phyloP scores from a whole-genome alignment of 495 filamentous ascomycete species.

The Neurospora sp. region DNA sequence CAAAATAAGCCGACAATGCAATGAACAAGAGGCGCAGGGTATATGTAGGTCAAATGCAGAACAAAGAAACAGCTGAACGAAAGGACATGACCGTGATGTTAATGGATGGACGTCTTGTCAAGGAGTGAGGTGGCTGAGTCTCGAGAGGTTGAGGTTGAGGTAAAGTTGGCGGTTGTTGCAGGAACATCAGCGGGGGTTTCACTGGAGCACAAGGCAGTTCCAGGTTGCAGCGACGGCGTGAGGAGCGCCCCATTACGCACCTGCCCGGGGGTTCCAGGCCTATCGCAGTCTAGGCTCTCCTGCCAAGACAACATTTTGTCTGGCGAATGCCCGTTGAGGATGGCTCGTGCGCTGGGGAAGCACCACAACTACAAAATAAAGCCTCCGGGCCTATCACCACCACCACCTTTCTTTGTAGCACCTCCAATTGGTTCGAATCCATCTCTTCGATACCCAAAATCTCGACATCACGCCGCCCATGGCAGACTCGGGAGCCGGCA shows the following conservation, averaged over 20 bases:
- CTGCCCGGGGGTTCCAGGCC: not conserved
- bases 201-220: not conserved
- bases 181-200: not conserved
- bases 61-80: not conserved
- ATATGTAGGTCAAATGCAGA: not conserved
- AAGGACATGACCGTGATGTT: not conserved
- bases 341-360: not conserved
- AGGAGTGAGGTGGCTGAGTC: not conserved
- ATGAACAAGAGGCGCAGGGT: not conserved
- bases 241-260: not conserved
- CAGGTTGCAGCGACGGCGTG: not conserved
- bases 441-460: not conserved
- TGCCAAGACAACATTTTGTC: too few species aligned
- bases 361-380: conserved; percentile 16
- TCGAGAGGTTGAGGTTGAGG: not conserved
- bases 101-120: not conserved
- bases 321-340: not conserved
- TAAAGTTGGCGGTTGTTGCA: not conserved
- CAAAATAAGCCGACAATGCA: not conserved
- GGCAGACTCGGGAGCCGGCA: not conserved
- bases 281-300: not conserved
- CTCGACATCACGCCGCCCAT: not conserved
- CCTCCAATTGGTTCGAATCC: not conserved
- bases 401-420: conserved; percentile 24
- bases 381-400: not conserved